Base-by-base conservation (phyloP, 306 rosid genomes). In the Trifolium dubium region DNA sequence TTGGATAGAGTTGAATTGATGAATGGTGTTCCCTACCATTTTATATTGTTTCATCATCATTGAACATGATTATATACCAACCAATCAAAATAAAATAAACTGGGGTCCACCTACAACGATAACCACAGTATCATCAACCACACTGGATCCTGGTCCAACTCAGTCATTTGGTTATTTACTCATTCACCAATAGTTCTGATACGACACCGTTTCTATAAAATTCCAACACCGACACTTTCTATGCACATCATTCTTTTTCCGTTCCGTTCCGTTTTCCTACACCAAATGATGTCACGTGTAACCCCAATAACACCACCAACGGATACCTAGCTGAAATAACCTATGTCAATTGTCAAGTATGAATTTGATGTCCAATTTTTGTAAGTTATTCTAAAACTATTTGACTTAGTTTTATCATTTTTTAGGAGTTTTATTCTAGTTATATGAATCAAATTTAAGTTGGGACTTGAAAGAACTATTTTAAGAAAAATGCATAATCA, bases 171-270 rank as follows among this genome's bases (percentile, higher is more conserved):
- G 0, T 8, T 18, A 18, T 58, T 55, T 13, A 46, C 3, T 50
- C 23, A 50, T 50, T 56, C 62, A 37, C 15, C 2, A 17, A 17
- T 17, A 15, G 28, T 50, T 28, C 23, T 31, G 6, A 5, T 2
- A 60, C 65, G 65, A 60, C 65, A 2, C 65, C 65, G 65, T 60
- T 60, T 60, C 2, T 0, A 5, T 14, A 30, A 13, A 60, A 19
- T 60, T 60, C 18, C 5, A 60, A 31, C 65, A 60, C 65, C 65
- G 65, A 60, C 65, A 60, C 65, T 31, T 60, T 60, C 29, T 14
- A 7, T 14, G 3, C 2, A 3, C 41, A 60, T 1, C 19, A 31
- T 12, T 3, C 40, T 13, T 6, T 29, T 59, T 31, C 40, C 64
- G 64, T 59, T 17, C 19, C 64, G 64, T 59, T 31, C 65, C 65